Conservation (phyloP, 768 basidiomycete species). For the Trametes gibbosa region DNA sequence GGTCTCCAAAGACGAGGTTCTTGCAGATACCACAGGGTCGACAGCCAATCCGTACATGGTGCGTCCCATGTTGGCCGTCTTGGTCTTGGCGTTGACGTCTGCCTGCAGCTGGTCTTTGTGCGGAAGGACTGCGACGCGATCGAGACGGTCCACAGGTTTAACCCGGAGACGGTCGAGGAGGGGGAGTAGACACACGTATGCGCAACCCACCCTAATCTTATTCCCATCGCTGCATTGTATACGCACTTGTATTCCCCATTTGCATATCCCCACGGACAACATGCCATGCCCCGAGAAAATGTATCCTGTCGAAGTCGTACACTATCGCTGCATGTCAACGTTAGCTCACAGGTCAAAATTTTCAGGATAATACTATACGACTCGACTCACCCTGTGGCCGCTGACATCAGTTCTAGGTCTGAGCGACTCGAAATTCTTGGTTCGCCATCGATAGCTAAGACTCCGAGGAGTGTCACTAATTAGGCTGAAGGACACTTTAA, state of each 20-base stretch:
- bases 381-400: no score
- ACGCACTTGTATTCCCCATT: neutral
- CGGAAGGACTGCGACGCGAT: slow-evolving; percentile 77
- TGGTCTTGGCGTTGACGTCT: neutral
- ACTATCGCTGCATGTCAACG: neutral
- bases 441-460: no score
- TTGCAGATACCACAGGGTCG: slow-evolving; percentile 86
- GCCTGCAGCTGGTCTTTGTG: slow-evolving; percentile 72
- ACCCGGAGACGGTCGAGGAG: slow-evolving; percentile 21
- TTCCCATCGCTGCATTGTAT: neutral
- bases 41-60: slow-evolving; percentile 91
- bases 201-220: neutral
- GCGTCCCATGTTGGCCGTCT: slow-evolving; percentile 27
- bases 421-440: no score
- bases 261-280: neutral
- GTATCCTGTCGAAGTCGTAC: slow-evolving; percentile 9
- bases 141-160: slow-evolving; percentile 74
- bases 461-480: no score
- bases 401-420: no score
- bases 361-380: no score
- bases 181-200: neutral
- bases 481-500: no score
- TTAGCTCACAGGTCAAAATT: no score
- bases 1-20: slow-evolving; percentile 77
- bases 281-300: neutral